Evolutionary conservation across 768 basidiomycete genomes (phyloP), one percentile per base, ranked within the genome.

Genomic region (Panus rudis): DNA sequence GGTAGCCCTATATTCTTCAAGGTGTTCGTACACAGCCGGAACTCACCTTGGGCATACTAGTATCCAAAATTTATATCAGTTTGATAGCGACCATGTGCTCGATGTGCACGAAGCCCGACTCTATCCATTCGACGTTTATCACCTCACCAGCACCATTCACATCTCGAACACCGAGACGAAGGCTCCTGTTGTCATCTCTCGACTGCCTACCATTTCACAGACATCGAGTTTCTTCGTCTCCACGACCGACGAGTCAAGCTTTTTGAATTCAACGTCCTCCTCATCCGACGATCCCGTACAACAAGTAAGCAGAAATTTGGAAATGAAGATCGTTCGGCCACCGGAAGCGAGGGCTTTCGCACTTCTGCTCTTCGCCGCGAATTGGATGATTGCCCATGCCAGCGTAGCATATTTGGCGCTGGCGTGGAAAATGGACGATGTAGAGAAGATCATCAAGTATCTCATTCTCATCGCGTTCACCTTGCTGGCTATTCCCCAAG

Each of bases 121-220:
- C 8, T 79, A 78, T 51, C 78, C 78, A 1, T 79, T 78, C 55
- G 78, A 79, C 54, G 69, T 64, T 0, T 79, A 79, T 52, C 45
- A 62, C 23, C 64, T 78, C 17, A 63, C 71, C 10, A 75, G 63
- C 54, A 74, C 71, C 24, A 43, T 78, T n/a, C 67, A 70, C 2
- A 58, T 62, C 2, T 49, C 60, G 27, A 62, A 19, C 11, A 45
- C 49, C 12, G n/a, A n/a, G n/a, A n/a, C n/a, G n/a, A n/a, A n/a
- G n/a, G n/a, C n/a, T n/a, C n/a, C n/a, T n/a, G n/a, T n/a, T n/a
- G 33, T 17, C 33, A 20, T 35, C n/a, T 7, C 7, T 35, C 7
- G 16, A 7, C 10, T 17, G 7, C 53, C 63, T 8, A 71, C 72
- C 20, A 63, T 77, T 39, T 61, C 66, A 33, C 51, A 66, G 30